These are phyloP conservation scores for Paramecium pentaurelia DNA, from an alignment of 73 alveolate genomes.

Conservation along the genomic window DNA sequence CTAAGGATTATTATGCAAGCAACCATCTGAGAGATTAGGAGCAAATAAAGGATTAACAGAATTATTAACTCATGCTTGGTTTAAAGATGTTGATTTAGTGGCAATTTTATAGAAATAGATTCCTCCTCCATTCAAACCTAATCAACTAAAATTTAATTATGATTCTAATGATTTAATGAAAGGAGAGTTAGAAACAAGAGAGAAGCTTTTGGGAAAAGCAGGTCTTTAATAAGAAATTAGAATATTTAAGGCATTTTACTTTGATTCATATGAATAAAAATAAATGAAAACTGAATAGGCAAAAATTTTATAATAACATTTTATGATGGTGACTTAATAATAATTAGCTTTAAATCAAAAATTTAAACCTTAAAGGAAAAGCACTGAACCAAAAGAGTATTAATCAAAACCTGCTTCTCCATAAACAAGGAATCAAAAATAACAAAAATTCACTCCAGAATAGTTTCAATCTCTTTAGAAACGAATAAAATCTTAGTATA, in stretches of 20 bases:
- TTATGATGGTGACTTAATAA: neutral
- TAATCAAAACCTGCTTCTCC: conserved; percentile 35
- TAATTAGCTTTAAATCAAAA: neutral
- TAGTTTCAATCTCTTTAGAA: neutral
- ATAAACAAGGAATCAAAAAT: neutral
- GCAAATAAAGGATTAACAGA: conserved; percentile 56
- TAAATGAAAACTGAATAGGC: conserved; percentile 20
- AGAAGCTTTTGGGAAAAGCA: neutral
- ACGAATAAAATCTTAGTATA: conserved; percentile 18
- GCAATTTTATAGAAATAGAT: conserved; percentile 46
- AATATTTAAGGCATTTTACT: conserved; percentile 5
- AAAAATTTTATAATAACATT: neutral
- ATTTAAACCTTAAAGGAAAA: neutral
- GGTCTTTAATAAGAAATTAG: neutral
- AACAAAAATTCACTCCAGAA: conserved; percentile 17
- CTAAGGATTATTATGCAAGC: conserved; percentile 74
- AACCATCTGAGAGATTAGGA: conserved; percentile 88
- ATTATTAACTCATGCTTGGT: conserved; percentile 60
- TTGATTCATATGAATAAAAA: neutral
- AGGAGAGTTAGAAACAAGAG: conserved; percentile 56
- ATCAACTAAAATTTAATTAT: conserved; percentile 40
- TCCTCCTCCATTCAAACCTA: conserved; percentile 63
- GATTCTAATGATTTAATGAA: conserved; percentile 50
- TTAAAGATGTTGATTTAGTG: conserved; percentile 47
- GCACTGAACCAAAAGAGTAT: conserved; percentile 9